Base-by-base conservation (phyloP, 257 asterid genomes). In the Lantana camara region DNA sequence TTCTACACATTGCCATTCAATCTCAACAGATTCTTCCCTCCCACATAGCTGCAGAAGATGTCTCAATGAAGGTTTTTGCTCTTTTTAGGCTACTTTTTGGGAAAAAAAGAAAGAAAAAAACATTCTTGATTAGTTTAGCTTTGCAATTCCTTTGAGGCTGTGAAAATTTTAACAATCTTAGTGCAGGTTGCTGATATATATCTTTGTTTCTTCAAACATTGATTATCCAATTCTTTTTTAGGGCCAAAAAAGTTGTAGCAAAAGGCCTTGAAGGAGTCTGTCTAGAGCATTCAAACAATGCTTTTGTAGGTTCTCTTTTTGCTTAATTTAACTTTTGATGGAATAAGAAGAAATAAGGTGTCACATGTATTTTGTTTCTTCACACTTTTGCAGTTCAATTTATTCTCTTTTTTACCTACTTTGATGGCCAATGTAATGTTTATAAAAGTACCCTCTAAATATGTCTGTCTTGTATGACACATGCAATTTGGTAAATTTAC, bases 11-110 rank as follows among this genome's bases (percentile, higher is more conserved):
- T 93, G 85, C 99, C 99, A 7, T 93, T 90, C 27, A 93, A 93
- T 40, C 97, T 93, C 57, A 93, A 93, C 72, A 85, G 97, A 74
- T 93, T 87, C 90, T 93, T 93, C 69, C 99, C 99, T 30, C 97
- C 99, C 1, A 90, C 95, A 55, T 93, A 87, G 78, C 45, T 42
- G 48, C 49, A 30, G 22, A 52, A 14, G 66, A 24, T 45, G 60
- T 60, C 21, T 14, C 19, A 67, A 40, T 22, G 67, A 54, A 50
- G 66, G 37, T 23, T 23, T 27, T 27, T n/a, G n/a, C n/a, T n/a
- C n/a, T 55, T 59, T 58, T 55, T 55, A 52, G 51, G 51, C 20
- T 62, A 49, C 34, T 32, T 59, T 60, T 57, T 38, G 48, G 47
- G 7, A 35, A 35, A 35, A 35, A 9, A 35, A 35, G 7, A 35